These are phyloP conservation scores for Bocquillonia castaneifolia DNA, from an alignment of 441 rosid genomes.

Conservation along the genomic window DNA sequence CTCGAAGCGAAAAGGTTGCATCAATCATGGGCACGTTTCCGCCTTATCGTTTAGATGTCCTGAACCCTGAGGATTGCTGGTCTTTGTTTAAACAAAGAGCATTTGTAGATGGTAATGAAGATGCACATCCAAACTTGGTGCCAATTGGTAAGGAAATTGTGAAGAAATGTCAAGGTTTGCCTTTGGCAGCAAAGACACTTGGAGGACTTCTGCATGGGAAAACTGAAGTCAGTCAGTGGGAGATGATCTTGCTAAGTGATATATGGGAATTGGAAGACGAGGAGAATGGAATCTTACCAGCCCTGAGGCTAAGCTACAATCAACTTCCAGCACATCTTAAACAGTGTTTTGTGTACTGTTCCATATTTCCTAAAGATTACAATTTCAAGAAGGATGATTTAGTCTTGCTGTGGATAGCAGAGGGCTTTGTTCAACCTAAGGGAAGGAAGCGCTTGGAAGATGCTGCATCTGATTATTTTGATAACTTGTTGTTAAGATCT, in stretches of 20 bases:
- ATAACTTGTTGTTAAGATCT: slow-evolving; percentile 27
- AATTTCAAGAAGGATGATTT: slow-evolving; percentile 21
- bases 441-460: slow-evolving; percentile 22
- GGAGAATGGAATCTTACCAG: slow-evolving; percentile 29
- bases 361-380: slow-evolving; percentile 34
- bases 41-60: slow-evolving; percentile 21
- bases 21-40: slow-evolving; percentile 17
- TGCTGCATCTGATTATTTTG: slow-evolving; percentile 27
- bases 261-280: slow-evolving; percentile 27
- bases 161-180: slow-evolving; percentile 35
- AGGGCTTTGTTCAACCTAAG: slow-evolving; percentile 29
- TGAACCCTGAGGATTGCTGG: slow-evolving; percentile 29
- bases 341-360: slow-evolving; percentile 36
- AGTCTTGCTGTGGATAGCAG: slow-evolving; percentile 37
- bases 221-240: slow-evolving; percentile 25
- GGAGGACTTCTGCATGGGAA: slow-evolving; percentile 28
- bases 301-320: slow-evolving; percentile 31
- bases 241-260: slow-evolving; percentile 24
- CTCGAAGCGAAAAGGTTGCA: slow-evolving; percentile 28
- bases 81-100: slow-evolving; percentile 26
- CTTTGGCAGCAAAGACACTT: slow-evolving; percentile 32
- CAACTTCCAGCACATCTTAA: slow-evolving; percentile 33
- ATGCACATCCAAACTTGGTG: slow-evolving; percentile 20
- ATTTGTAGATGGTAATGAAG: slow-evolving; percentile 21
- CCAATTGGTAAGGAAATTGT: slow-evolving; percentile 28